These are phyloP conservation scores for Microsporum audouinii DNA, from an alignment of 2,329 filamentous ascomycete genomes.

Conservation along the genomic window DNA sequence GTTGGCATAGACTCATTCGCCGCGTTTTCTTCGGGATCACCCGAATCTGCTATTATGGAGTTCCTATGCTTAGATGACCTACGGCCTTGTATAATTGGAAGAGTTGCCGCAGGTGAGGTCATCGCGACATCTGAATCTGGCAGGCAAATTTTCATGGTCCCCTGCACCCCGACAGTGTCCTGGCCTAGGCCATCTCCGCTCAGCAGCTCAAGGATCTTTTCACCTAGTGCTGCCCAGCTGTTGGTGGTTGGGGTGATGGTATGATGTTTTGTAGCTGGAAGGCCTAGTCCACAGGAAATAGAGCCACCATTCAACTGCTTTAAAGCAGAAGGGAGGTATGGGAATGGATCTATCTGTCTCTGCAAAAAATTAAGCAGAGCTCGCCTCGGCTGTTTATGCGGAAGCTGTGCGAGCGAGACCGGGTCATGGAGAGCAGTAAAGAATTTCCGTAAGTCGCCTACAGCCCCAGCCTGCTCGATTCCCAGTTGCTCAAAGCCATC, in stretches of 20 bases:
- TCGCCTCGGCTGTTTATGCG: conserved; percentile 40
- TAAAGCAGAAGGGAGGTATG: conserved; percentile 27
- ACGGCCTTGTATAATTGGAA: conserved; percentile 10
- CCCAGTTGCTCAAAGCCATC: conserved; percentile 47
- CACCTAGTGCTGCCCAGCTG: conserved; percentile 40
- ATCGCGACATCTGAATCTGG: conserved; percentile 17
- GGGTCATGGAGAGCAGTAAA: conserved; percentile 43
- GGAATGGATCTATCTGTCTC: conserved; percentile 44
- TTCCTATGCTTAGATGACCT: neutral
- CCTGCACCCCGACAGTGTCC: neutral
- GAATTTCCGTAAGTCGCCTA: conserved; percentile 40
- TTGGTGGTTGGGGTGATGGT: conserved; percentile 25
- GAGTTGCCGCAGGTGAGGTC: conserved; percentile 1
- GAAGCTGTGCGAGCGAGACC: conserved; percentile 43
- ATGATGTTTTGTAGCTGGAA: conserved; percentile 28
- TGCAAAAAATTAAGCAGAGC: conserved; percentile 43
- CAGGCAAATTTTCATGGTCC: conserved; percentile 32
- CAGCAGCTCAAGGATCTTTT: conserved; percentile 36
- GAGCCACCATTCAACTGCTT: neutral
- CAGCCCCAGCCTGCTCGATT: conserved; percentile 44
- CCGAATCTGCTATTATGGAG: neutral
- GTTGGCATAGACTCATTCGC: neutral
- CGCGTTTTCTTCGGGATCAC: neutral
- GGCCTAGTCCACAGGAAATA: conserved; percentile 24
- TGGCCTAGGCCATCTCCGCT: conserved; percentile 30